Percentiles rank a stretch among this genome's conserved stretches.
phyloP scores from a whole-genome alignment of 2,329 filamentous ascomycete genomes.

The Penicillium sp. region DNA sequence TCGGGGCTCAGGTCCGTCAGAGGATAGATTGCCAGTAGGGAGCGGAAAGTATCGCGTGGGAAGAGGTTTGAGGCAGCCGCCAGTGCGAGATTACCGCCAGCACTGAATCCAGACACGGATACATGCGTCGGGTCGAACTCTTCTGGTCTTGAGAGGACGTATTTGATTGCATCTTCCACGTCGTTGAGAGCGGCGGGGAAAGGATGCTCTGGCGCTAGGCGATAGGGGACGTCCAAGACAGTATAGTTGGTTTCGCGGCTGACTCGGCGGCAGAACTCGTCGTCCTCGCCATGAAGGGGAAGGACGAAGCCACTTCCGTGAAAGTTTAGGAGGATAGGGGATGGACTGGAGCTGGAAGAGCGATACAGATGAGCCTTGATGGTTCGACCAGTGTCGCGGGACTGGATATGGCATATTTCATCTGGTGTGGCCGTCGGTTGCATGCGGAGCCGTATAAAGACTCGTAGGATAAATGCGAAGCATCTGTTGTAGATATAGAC shows the following conservation, averaged over 20 bases:
- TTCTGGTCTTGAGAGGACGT: slow-evolving; percentile 33
- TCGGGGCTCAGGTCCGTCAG: slow-evolving; percentile 25
- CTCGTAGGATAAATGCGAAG: slow-evolving; percentile 20
- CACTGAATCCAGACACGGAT: slow-evolving; percentile 44
- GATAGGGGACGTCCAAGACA: slow-evolving; percentile 41
- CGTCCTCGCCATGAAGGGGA: slow-evolving; percentile 31
- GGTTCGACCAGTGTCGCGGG: slow-evolving; percentile 27
- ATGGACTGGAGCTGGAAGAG: slow-evolving; percentile 15
- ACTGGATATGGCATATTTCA: slow-evolving; percentile 30
- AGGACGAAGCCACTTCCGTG: slow-evolving; percentile 37
- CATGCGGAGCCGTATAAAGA: not conserved
- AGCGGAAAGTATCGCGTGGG: slow-evolving; percentile 30
- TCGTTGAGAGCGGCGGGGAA: slow-evolving; percentile 43
- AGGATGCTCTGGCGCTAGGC: slow-evolving; percentile 40
- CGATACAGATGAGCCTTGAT: slow-evolving; percentile 36
- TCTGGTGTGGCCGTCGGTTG: slow-evolving; percentile 18
- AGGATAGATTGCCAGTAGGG: slow-evolving; percentile 36
- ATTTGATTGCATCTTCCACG: slow-evolving; percentile 39
- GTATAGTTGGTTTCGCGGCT: slow-evolving; percentile 28
- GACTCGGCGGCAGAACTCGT: slow-evolving; percentile 31
- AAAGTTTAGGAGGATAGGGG: slow-evolving; percentile 34
- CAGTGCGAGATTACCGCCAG: slow-evolving; percentile 43
- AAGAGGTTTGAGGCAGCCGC: slow-evolving; percentile 31
- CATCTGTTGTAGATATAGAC: slow-evolving; percentile 20
- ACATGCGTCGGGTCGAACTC: slow-evolving; percentile 35